phyloP scores from a whole-genome alignment of 2,329 filamentous ascomycete species.

The Alternaria atra region DNA sequence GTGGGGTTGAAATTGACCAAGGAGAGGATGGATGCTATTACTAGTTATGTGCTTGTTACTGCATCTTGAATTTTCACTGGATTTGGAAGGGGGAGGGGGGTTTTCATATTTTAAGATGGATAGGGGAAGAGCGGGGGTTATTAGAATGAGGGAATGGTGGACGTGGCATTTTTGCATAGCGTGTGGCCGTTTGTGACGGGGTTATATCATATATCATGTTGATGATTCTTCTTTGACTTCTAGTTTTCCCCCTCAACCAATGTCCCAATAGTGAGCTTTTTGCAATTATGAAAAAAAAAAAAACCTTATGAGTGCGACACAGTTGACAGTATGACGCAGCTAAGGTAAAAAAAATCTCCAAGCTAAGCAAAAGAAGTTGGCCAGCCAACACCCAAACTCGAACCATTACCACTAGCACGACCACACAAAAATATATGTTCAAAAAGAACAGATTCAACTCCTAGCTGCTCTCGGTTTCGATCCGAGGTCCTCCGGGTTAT shows the following conservation, averaged over 20 bases:
- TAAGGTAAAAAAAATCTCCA: too few relatives aligned
- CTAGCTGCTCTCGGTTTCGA: constrained; percentile 34
- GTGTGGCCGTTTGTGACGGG: background rate
- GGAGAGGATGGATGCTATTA: constrained; percentile 83
- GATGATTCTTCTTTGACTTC: background rate
- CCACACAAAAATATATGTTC: constrained; percentile 1
- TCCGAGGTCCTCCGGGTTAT: constrained; percentile 47
- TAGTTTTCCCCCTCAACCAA: too few relatives aligned
- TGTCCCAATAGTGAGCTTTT: too few relatives aligned
- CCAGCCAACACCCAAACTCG: too few relatives aligned
- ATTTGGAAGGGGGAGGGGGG: background rate
- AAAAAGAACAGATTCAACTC: background rate
- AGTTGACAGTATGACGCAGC: too few relatives aligned
- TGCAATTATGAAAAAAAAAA: too few relatives aligned
- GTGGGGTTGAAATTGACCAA: constrained; percentile 93
- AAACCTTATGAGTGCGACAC: too few relatives aligned
- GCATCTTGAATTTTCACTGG: constrained; percentile 27
- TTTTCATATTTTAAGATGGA: too few relatives aligned
- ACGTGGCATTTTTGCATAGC: background rate
- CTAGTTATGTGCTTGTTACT: constrained; percentile 53
- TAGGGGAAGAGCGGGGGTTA: background rate
- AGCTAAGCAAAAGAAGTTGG: too few relatives aligned
- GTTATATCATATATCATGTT: background rate
- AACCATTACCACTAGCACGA: too few relatives aligned
- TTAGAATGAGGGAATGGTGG: background rate